Conservation (phyloP, 2,329 filamentous ascomycete species). For the Hymenoscyphus scutula region DNA sequence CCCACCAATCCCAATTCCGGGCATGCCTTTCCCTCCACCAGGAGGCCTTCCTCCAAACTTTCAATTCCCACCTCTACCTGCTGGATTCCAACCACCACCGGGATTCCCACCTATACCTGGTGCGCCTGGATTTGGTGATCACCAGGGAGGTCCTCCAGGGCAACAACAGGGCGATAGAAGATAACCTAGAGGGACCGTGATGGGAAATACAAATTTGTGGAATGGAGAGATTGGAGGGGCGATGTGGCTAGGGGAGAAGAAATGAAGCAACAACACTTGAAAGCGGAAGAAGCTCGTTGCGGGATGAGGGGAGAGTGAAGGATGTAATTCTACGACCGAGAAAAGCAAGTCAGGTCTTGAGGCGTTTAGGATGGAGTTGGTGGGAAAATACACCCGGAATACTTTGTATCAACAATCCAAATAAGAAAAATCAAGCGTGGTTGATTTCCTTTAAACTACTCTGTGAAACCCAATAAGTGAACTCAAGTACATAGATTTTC, state of each 20-base stretch:
- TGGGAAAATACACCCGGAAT: background rate
- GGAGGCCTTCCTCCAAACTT: conserved; percentile 52
- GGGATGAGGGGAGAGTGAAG: background rate
- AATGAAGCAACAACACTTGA: background rate
- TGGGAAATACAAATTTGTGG: background rate
- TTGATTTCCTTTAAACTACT: too few relatives aligned
- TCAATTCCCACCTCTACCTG: conserved; percentile 43
- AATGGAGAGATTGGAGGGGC: background rate
- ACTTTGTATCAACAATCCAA: conserved; percentile 1
- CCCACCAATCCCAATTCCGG: conserved; percentile 33
- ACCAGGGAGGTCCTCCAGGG: conserved; percentile 12
- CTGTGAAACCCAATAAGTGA: background rate
- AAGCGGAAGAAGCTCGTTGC: background rate
- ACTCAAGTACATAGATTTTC: too few relatives aligned
- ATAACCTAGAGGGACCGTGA: background rate
- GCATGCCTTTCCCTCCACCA: conserved; percentile 45
- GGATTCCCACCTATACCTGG: conserved; percentile 25
- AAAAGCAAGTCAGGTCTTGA: background rate
- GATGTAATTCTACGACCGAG: conserved; percentile 1
- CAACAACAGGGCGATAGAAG: conserved; percentile 18
- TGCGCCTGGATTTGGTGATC: conserved; percentile 10
- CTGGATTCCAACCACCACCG: conserved; percentile 28
- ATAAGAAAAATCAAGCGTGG: background rate
- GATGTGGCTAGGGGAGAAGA: background rate
- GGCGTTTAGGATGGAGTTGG: conserved; percentile 6